Evolutionary conservation across 2,329 filamentous ascomycete genomes (phyloP).

Genomic region (Pseudogymnoascus sp.): DNA sequence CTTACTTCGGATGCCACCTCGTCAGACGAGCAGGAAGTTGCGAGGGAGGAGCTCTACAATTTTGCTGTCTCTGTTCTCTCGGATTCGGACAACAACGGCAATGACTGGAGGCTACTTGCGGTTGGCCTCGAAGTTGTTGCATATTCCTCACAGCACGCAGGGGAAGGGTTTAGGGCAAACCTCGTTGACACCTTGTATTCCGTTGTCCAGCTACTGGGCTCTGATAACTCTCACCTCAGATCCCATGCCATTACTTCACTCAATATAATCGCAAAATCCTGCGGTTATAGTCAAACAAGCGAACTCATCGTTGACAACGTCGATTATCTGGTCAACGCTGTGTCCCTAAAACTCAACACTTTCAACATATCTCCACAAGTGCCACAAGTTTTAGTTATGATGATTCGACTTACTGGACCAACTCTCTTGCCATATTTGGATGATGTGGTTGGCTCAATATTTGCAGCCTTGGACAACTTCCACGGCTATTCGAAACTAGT

Average conservation of each 20-base stretch:
- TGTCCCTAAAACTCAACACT: conserved; percentile 80
- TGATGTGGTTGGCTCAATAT: conserved; percentile 83
- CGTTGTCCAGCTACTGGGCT: conserved; percentile 79
- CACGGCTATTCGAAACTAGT: conserved; percentile 86
- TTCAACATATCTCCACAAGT: conserved; percentile 89
- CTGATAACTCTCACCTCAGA: conserved; percentile 57
- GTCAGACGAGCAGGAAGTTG: conserved; percentile 34
- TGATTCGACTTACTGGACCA: conserved; percentile 80
- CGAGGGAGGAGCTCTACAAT: conserved; percentile 59
- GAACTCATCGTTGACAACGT: conserved; percentile 82
- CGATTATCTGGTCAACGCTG: conserved; percentile 92
- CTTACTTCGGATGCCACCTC: conserved; percentile 45
- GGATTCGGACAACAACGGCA: conserved; percentile 37
- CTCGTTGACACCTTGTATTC: conserved; percentile 89
- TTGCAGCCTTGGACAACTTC: conserved; percentile 86
- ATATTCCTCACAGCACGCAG: conserved; percentile 60
- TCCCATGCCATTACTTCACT: conserved; percentile 76
- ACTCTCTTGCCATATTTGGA: conserved; percentile 79
- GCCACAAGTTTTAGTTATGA: conserved; percentile 86
- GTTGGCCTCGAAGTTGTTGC: conserved; percentile 75
- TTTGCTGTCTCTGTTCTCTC: conserved; percentile 57
- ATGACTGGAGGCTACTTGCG: conserved; percentile 66
- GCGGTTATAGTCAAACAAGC: conserved; percentile 65
- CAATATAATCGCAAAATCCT: conserved; percentile 68
- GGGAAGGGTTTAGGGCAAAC: conserved; percentile 66